phyloP scores from a whole-genome alignment of 2,329 filamentous ascomycete species.

The Magnaporthiopsis rhizophila region DNA sequence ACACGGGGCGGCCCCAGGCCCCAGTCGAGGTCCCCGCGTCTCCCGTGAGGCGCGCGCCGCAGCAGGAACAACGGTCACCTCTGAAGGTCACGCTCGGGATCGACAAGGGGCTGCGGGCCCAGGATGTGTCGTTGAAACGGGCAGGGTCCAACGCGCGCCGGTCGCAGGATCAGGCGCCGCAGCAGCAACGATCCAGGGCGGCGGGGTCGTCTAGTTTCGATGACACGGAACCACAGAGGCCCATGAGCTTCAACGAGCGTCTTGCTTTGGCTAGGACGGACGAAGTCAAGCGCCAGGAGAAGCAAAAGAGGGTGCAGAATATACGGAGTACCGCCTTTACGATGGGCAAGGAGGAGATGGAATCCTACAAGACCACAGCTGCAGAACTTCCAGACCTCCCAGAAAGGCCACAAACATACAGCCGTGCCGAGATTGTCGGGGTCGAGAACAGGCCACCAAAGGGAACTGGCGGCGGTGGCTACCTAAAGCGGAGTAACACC shows the following conservation, averaged over 20 bases:
- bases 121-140: slow-evolving; percentile 72
- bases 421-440: slow-evolving; percentile 53
- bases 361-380: slow-evolving; percentile 50
- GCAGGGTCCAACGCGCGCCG: slow-evolving; percentile 9
- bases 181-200: slow-evolving; percentile 16
- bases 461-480: slow-evolving; percentile 14
- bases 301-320: slow-evolving; percentile 42
- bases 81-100: slow-evolving; percentile 76
- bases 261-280: slow-evolving; percentile 62
- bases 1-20: not conserved
- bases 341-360: slow-evolving; percentile 50
- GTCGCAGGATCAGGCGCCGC: slow-evolving; percentile 9
- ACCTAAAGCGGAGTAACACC: slow-evolving; percentile 36
- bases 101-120: slow-evolving; percentile 74
- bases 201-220: not conserved
- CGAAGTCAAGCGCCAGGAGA: slow-evolving; percentile 42
- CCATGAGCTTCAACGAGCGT: slow-evolving; percentile 72
- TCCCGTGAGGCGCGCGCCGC: slow-evolving; percentile 53
- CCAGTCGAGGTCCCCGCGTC: slow-evolving; percentile 67
- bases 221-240: slow-evolving; percentile 21
- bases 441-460: slow-evolving; percentile 14
- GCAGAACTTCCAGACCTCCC: slow-evolving; percentile 44
- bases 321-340: slow-evolving; percentile 48
- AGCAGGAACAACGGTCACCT: slow-evolving; percentile 53
- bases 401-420: slow-evolving; percentile 44